These are phyloP conservation scores for Xylaria sp. DNA, from an alignment of 2,329 filamentous ascomycete genomes.

Conservation along the genomic window DNA sequence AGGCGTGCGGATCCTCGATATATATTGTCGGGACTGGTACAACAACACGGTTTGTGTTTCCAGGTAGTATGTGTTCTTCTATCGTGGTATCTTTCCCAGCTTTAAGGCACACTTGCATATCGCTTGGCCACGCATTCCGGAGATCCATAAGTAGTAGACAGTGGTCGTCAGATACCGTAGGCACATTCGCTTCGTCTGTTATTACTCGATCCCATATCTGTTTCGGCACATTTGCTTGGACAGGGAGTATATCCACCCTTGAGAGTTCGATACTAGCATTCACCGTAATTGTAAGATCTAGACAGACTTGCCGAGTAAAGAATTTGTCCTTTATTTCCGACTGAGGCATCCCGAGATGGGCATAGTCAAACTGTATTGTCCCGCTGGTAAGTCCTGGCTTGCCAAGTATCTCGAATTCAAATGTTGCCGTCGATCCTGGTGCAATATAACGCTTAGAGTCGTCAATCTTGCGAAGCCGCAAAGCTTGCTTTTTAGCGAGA, in stretches of 20 bases:
- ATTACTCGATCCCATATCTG: conserved; percentile 66
- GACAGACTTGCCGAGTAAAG: conserved; percentile 83
- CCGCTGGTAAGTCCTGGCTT: conserved; percentile 85
- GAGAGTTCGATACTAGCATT: conserved; percentile 89
- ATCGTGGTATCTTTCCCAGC: conserved; percentile 61
- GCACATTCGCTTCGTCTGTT: conserved; percentile 50
- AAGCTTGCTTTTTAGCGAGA: conserved; percentile 77
- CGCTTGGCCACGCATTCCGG: conserved; percentile 89
- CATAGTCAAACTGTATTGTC: conserved; percentile 86
- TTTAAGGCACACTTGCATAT: conserved; percentile 74
- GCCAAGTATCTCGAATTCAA: conserved; percentile 86
- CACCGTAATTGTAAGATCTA: conserved; percentile 87
- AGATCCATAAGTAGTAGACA: conserved; percentile 86
- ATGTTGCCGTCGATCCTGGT: conserved; percentile 74
- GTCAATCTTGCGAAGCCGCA: conserved; percentile 65
- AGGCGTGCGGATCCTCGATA: conserved; percentile 78
- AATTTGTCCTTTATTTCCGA: conserved; percentile 78
- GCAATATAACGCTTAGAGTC: conserved; percentile 69
- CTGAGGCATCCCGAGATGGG: conserved; percentile 77
- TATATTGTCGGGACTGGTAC: conserved; percentile 81
- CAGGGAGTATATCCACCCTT: conserved; percentile 80
- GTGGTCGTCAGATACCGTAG: conserved; percentile 67
- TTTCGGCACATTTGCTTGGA: conserved; percentile 73
- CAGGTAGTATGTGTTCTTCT: conserved; percentile 70
- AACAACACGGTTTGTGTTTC: conserved; percentile 78